These are phyloP conservation scores for Saccharomyces eubayanus DNA, from an alignment of 805 yeast genomes.

Conservation along the genomic window DNA sequence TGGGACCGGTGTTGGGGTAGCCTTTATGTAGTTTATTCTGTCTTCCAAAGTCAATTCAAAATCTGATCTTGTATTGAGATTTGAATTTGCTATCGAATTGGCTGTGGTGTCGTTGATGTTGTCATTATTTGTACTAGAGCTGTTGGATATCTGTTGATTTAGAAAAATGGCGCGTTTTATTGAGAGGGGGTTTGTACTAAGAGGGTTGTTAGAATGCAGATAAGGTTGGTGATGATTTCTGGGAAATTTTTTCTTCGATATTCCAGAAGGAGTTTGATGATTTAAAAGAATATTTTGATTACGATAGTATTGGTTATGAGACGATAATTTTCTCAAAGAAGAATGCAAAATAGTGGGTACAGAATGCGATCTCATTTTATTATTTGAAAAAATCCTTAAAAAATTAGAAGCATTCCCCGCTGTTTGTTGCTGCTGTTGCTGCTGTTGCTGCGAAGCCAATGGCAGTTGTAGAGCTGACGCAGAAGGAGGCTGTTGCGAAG, in stretches of 20 bases:
- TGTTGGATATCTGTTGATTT: neutral
- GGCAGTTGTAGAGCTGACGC: neutral
- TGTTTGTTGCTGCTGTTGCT: neutral
- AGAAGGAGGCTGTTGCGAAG: neutral
- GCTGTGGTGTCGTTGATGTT: constrained; percentile 3
- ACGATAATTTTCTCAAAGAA: constrained; percentile 21
- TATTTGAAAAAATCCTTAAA: constrained; percentile 7
- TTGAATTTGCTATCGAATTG: constrained; percentile 3
- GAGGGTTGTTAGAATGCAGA: neutral
- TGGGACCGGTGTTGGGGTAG: constrained; percentile 34
- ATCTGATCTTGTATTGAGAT: neutral
- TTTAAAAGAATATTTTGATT: neutral
- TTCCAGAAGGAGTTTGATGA: neutral
- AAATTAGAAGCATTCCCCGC: neutral
- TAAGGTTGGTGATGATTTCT: neutral
- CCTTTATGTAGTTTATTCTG: constrained; percentile 15
- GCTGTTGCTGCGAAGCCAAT: neutral
- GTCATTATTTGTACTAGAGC: constrained; percentile 1
- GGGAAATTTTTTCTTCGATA: neutral
- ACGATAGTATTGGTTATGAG: neutral
- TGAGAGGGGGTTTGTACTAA: neutral
- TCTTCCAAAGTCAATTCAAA: constrained; percentile 18
- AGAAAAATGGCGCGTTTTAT: neutral
- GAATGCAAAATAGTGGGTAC: constrained; percentile 31
- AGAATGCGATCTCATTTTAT: constrained; percentile 27